A percentile compares a stretch with the other conserved stretches of the same genome.
These are phyloP conservation scores for Globisporangium spiculum DNA, from an alignment of 352 stramenopile species.

Conservation along the genomic window DNA sequence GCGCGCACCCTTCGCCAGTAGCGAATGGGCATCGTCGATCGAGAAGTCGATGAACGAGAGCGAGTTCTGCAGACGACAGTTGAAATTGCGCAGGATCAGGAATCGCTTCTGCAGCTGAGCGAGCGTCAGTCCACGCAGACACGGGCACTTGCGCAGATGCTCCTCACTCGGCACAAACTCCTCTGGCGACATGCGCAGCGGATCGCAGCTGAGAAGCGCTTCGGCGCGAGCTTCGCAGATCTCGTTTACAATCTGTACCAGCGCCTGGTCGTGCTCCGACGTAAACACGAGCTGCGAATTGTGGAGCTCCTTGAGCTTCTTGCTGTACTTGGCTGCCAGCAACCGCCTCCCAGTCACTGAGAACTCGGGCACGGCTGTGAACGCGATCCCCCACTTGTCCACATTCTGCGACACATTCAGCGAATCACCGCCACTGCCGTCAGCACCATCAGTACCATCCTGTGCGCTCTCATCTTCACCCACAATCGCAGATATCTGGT, in stretches of 20 bases:
- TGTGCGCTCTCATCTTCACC: constrained; percentile 15
- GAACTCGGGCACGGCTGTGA: constrained; percentile 84
- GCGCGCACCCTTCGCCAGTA: constrained; percentile 60
- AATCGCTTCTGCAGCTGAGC: constrained; percentile 71
- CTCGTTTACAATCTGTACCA: constrained; percentile 83
- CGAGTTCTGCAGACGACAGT: constrained; percentile 82
- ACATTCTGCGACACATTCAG: constrained; percentile 21
- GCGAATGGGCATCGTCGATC: constrained; percentile 48
- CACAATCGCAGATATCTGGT: background rate
- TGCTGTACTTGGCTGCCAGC: constrained; percentile 67
- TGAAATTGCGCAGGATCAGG: constrained; percentile 86
- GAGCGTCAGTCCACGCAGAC: constrained; percentile 45
- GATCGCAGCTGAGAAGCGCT: constrained; percentile 73
- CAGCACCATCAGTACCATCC: background rate
- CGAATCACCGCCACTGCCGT: constrained; percentile 7
- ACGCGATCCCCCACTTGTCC: constrained; percentile 86
- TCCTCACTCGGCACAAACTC: constrained; percentile 74
- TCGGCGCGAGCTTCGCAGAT: constrained; percentile 79
- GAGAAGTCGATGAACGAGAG: constrained; percentile 86
- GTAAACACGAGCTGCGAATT: constrained; percentile 68
- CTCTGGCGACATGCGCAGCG: constrained; percentile 78
- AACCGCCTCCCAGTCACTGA: constrained; percentile 72
- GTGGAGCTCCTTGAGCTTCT: constrained; percentile 61
- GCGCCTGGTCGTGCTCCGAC: constrained; percentile 58
- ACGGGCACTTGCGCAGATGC: constrained; percentile 51